Conservation (phyloP, 2,329 filamentous ascomycete genomes). For the Colletotrichum sublineola region DNA sequence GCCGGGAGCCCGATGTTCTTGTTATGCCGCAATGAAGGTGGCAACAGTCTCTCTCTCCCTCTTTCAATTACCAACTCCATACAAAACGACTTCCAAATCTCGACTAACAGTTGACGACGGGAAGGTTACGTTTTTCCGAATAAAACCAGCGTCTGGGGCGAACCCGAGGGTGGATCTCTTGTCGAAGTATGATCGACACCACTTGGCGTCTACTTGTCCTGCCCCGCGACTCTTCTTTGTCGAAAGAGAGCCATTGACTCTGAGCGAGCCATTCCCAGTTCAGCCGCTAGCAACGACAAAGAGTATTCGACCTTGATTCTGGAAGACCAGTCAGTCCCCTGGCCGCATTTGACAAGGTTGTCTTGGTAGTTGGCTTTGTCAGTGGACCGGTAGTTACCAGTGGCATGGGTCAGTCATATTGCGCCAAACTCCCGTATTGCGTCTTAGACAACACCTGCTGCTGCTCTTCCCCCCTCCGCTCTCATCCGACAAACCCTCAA, state of each 20-base stretch:
- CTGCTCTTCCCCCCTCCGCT: neutral
- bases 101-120: neutral
- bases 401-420: constrained; percentile 40
- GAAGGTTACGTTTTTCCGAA: neutral
- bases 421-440: constrained; percentile 33
- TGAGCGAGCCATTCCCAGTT: constrained; percentile 35
- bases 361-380: constrained; percentile 33
- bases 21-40: constrained; percentile 4
- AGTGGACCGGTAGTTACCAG: constrained; percentile 35
- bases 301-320: constrained; percentile 29
- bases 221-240: constrained; percentile 29
- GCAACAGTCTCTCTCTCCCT: neutral
- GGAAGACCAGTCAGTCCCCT: constrained; percentile 30
- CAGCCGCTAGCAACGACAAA: constrained; percentile 25
- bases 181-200: constrained; percentile 15
- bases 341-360: constrained; percentile 30
- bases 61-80: neutral
- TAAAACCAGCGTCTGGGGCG: neutral
- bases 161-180: constrained; percentile 10
- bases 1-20: neutral
- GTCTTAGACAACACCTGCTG: constrained; percentile 22
- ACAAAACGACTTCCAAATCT: neutral
- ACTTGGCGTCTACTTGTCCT: constrained; percentile 17
- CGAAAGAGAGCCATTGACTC: constrained; percentile 25
- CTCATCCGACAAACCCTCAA: neutral